Conservation (phyloP, 129 eudicot genomes). For the Ambrosia trifida region DNA sequence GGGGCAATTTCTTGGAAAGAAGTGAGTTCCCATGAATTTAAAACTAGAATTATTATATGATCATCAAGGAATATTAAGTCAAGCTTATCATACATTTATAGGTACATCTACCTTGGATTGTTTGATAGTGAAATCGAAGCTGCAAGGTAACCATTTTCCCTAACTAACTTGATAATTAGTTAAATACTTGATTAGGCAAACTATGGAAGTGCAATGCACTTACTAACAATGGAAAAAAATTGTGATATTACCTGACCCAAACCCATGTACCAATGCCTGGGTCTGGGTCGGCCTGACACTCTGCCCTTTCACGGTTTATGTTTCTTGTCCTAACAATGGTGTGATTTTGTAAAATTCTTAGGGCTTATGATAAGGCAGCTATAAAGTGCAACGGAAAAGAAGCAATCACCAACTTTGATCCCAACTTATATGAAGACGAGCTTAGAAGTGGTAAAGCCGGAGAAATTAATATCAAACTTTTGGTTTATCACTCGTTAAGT, state of each 20-base stretch:
- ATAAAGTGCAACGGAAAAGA: conserved; percentile 73
- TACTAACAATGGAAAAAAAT: too few species aligned
- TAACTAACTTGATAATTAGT: background rate
- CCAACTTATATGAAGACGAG: conserved; percentile 46
- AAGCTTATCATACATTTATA: background rate
- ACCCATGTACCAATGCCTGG: too few species aligned
- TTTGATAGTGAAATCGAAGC: conserved; percentile 89
- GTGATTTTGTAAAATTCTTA: background rate
- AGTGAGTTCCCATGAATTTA: conserved; percentile 41
- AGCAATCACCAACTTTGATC: conserved; percentile 81
- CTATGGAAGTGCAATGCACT: background rate
- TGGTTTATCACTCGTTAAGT: background rate
- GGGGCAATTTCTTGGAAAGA: conserved; percentile 87
- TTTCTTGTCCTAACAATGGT: background rate
- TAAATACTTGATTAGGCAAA: background rate
- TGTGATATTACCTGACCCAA: too few species aligned
- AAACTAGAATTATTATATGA: background rate
- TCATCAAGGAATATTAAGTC: background rate
- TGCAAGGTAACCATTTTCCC: conserved; percentile 57
- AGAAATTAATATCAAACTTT: background rate
- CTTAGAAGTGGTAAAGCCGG: background rate
- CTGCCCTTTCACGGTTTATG: background rate
- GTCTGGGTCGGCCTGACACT: background rate
- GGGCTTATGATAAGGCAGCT: conserved; percentile 88
- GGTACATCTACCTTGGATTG: conserved; percentile 75